Percentiles rank a stretch among this genome's conserved stretches.
phyloP scores from a whole-genome alignment of 495 filamentous ascomycete species.

The Trichoderma virens region DNA sequence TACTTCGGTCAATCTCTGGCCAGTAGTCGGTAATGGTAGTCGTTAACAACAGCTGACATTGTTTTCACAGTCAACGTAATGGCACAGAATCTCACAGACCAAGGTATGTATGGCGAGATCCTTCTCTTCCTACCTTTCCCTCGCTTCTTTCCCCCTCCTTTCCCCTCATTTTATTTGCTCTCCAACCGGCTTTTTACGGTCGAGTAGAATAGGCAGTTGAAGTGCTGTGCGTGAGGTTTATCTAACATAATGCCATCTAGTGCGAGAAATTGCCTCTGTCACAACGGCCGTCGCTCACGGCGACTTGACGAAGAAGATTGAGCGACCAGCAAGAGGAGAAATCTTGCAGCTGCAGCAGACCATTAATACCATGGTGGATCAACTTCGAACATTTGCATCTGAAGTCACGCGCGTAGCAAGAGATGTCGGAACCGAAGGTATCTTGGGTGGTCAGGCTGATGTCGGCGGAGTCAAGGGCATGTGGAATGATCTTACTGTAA shows the following conservation, averaged over 20 bases:
- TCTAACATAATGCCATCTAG: conserved; percentile 28
- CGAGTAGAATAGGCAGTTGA: neutral
- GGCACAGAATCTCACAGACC: conserved; percentile 65
- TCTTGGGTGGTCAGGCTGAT: conserved; percentile 92
- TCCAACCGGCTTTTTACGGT: neutral
- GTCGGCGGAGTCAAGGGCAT: conserved; percentile 76
- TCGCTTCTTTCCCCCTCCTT: neutral
- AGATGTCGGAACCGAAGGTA: conserved; percentile 96
- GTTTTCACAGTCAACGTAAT: conserved; percentile 79
- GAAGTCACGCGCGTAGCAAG: conserved; percentile 95
- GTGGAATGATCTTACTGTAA: conserved; percentile 97
- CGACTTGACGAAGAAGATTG: conserved; percentile 93
- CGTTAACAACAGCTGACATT: conserved; percentile 15
- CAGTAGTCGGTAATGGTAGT: neutral
- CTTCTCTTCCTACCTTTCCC: neutral
- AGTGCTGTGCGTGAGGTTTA: conserved; percentile 4
- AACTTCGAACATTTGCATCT: conserved; percentile 91
- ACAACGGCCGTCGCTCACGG: conserved; percentile 95
- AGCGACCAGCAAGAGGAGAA: conserved; percentile 88
- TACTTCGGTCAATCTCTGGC: neutral
- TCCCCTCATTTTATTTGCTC: neutral
- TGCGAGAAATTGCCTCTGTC: conserved; percentile 94
- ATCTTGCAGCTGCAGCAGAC: conserved; percentile 95
- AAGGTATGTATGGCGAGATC: conserved; percentile 31
- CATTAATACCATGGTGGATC: conserved; percentile 99